Percentiles rank a stretch among this genome's conserved stretches.
Conservation (phyloP, 2,329 filamentous ascomycete species). For the Eutypa lata region DNA sequence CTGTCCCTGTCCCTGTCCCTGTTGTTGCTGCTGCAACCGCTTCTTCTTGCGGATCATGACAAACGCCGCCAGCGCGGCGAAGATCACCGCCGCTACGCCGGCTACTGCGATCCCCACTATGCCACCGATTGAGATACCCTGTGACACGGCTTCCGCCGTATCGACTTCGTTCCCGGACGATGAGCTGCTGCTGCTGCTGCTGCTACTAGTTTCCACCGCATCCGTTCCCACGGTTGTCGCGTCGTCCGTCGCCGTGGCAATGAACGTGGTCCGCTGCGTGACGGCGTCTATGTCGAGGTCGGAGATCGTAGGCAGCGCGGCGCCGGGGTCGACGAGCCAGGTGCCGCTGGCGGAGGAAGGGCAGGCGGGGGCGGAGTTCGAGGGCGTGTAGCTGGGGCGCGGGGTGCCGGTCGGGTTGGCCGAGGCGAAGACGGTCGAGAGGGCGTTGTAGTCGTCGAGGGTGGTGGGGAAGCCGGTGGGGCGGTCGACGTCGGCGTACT, state of each 20-base stretch:
- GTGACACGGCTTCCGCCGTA: neutral
- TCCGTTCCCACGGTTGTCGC: too few species aligned
- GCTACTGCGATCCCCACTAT: neutral
- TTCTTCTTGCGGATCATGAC: neutral
- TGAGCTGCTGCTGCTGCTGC: neutral
- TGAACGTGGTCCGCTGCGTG: neutral
- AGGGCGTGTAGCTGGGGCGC: constrained; percentile 52
- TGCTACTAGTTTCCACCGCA: too few species aligned
- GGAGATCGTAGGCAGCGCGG: neutral
- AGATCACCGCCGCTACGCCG: neutral
- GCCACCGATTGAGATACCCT: neutral
- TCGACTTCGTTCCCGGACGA: neutral
- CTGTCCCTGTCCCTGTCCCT: neutral
- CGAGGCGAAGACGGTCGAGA: constrained; percentile 55
- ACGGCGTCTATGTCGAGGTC: neutral
- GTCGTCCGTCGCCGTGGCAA: neutral
- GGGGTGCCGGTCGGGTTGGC: constrained; percentile 54
- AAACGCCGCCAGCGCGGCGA: neutral
- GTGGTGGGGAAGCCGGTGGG: constrained; percentile 47
- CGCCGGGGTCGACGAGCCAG: neutral
- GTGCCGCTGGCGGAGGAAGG: neutral
- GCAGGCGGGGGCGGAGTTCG: constrained; percentile 47
- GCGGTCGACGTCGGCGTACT: constrained; percentile 24
- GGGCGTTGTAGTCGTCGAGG: constrained; percentile 55
- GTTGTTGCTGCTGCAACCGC: neutral